phyloP scores from a whole-genome alignment of 2,329 filamentous ascomycete species.

The Orbilia ellipsospora region DNA sequence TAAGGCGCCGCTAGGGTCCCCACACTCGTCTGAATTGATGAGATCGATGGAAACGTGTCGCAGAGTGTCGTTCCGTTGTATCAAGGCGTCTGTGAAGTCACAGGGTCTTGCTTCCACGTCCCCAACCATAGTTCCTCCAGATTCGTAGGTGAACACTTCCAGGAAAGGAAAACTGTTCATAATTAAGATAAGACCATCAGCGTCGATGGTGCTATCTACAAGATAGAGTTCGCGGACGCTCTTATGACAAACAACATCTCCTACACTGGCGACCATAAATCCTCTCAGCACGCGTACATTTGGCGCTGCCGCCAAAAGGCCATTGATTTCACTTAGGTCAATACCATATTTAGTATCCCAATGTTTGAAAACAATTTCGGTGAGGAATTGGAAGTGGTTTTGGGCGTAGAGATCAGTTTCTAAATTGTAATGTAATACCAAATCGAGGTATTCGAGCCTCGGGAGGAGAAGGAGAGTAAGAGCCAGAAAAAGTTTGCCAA shows the following conservation, averaged over 20 bases:
- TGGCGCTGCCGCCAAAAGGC: neutral
- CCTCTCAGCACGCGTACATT: neutral
- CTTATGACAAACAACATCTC: neutral
- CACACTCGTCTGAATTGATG: neutral
- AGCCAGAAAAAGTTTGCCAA: neutral
- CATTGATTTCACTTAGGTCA: neutral
- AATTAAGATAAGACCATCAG: neutral
- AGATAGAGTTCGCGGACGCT: slow-evolving; percentile 2
- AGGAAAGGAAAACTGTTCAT: neutral
- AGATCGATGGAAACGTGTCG: neutral
- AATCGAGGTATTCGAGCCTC: neutral
- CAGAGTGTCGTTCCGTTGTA: neutral
- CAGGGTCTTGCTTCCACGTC: neutral
- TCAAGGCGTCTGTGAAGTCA: neutral
- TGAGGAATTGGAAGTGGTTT: neutral
- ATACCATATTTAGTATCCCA: neutral
- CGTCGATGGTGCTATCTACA: neutral
- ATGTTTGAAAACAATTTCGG: neutral
- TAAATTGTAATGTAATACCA: neutral
- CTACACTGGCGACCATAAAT: neutral
- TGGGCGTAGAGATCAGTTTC: neutral
- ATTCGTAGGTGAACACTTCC: neutral
- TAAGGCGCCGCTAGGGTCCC: neutral
- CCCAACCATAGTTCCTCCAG: neutral
- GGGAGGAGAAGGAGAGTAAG: neutral